Conservation (phyloP, 1,139 yeast genomes). For the Pneumocystis sp. region DNA sequence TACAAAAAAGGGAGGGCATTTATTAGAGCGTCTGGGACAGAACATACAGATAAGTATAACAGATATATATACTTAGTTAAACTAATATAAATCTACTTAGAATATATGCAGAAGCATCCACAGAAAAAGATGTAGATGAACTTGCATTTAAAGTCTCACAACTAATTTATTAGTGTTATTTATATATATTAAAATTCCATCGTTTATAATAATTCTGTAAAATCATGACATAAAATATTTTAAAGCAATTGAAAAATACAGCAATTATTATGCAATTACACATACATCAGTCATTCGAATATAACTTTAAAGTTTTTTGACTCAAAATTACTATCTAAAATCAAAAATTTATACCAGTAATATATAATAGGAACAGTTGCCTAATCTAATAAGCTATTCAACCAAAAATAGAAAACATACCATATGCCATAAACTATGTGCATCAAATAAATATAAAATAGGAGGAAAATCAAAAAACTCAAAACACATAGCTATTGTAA, state of each 20-base stretch:
- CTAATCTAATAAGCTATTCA: neutral
- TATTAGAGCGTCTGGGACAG: slow-evolving; percentile 96
- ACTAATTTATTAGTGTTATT: slow-evolving; percentile 15
- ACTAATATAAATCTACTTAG: slow-evolving; percentile 25
- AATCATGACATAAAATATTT: neutral
- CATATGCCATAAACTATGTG: slow-evolving; percentile 68
- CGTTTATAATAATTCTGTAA: neutral
- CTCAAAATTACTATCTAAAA: slow-evolving; percentile 1
- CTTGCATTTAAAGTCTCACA: slow-evolving; percentile 39
- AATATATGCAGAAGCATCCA: slow-evolving; percentile 79
- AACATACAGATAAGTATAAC: slow-evolving; percentile 60
- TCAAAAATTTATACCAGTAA: neutral
- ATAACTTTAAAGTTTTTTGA: neutral
- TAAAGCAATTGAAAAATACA: neutral
- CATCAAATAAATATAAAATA: slow-evolving; percentile 48
- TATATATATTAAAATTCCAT: neutral
- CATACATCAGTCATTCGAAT: neutral
- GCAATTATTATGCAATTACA: neutral
- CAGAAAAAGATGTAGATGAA: slow-evolving; percentile 36
- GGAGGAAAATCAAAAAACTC: slow-evolving; percentile 88
- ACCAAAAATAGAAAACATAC: neutral
- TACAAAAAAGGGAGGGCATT: slow-evolving; percentile 63
- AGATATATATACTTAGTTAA: neutral
- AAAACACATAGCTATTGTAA: slow-evolving; percentile 62
- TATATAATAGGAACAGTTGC: neutral